Conservation (phyloP, 345 rosid species). For the Hevea brasiliensis region DNA sequence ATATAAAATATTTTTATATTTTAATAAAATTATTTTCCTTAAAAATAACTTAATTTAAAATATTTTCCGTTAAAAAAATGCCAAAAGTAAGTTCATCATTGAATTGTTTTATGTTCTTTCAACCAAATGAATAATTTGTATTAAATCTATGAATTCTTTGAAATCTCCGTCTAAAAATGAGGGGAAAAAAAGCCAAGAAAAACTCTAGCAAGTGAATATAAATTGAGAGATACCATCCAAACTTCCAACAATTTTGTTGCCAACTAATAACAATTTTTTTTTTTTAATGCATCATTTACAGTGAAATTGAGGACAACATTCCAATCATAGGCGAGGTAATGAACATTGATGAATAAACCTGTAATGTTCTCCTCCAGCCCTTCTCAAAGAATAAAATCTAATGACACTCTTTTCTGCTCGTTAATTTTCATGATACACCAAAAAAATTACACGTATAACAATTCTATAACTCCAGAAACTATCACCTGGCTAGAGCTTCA, state of each 20-base stretch:
- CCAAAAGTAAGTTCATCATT: too few species aligned
- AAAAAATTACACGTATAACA: conserved; percentile 2
- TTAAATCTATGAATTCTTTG: too few species aligned
- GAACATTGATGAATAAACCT: conserved; percentile 17
- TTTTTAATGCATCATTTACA: conserved; percentile 17
- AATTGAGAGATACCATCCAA: not conserved
- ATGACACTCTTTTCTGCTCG: not conserved
- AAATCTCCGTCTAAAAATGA: too few species aligned
- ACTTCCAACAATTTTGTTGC: too few species aligned
- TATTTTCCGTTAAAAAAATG: too few species aligned
- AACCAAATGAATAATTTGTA: too few species aligned
- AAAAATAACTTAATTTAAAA: too few species aligned
- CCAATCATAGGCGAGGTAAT: not conserved
- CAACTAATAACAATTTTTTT: too few species aligned
- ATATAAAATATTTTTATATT: too few species aligned
- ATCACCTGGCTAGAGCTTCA: not conserved
- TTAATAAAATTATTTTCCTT: too few species aligned
- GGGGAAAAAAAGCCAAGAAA: not conserved
- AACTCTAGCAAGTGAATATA: not conserved
- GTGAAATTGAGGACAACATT: not conserved
- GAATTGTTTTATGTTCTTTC: too few species aligned
- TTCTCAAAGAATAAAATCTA: conserved; percentile 21
- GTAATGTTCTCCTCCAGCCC: not conserved
- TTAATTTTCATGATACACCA: conserved; percentile 1
- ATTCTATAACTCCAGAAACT: not conserved